Evolutionary conservation across 306 rosid genomes (phyloP), one percentile per base, ranked within the genome.

Genomic region (Arachis stenosperma): DNA sequence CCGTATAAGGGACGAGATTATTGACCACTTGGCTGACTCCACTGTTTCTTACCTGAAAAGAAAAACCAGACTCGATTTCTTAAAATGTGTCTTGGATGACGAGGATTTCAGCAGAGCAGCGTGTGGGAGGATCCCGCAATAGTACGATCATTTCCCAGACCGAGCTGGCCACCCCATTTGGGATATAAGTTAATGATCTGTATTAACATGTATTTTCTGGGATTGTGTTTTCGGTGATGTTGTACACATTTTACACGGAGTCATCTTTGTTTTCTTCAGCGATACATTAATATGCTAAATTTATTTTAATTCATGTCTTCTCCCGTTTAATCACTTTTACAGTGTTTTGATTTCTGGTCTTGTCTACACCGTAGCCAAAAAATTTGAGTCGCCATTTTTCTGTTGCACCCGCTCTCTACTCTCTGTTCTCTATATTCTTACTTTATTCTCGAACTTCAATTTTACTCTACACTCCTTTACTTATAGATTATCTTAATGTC

Each of bases 1-100:
- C 91, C 87, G 5, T 89, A 86, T 70, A 89, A 88, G 77, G 96
- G 97, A 74, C 85, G 92, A 37, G 96, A 93, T 7, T 91, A 85
- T 79, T 94, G 81, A 88, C 54, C 67, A 15, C 55, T 40, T 51
- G 61, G 73, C 75, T 72, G 81, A 83, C 36, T 74, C 56, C 58
- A 37, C 42, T n/a, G 60, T 22, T 44, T 56, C 39, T 61, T 53
- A 73, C 71, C 64, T 71, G 74, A 73, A 79, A 76, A 58, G 81
- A 79, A 70, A 61, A 54, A 67, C 64, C 70, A 4, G 30, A 27
- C 68, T 42, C 70, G 47, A 79, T 60, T 51, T 70, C 56, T 58
- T 69, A 54, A 62, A 60, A 33, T 33, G 68, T 60, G 67, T 66
- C 72, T 67, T 65, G 52, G 43, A 66, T 57, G 62, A 77, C 42